Conservation (phyloP, 768 basidiomycete genomes). For the Rubroboletus satanas region DNA sequence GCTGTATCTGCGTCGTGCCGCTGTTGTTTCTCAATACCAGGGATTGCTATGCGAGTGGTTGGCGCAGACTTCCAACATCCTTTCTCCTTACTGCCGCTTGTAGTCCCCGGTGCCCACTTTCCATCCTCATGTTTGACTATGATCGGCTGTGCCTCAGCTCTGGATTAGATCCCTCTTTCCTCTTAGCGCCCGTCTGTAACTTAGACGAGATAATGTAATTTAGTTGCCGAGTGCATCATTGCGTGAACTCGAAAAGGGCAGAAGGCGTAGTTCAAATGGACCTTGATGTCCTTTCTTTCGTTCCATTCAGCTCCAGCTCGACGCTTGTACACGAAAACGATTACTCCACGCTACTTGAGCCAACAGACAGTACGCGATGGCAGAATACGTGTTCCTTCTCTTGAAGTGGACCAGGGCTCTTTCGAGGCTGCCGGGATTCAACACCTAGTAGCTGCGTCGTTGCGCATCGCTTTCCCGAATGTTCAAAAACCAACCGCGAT, state of each 20-base stretch:
- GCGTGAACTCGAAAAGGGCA: neutral
- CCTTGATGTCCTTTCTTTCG: conserved; percentile 25
- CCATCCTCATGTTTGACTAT: conserved; percentile 26
- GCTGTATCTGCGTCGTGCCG: conserved; percentile 1
- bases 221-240: neutral
- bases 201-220: conserved; percentile 9
- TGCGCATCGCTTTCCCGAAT: conserved; percentile 59
- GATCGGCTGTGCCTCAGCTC: neutral
- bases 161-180: conserved; percentile 1
- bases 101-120: conserved; percentile 15
- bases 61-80: conserved; percentile 1
- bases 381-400: neutral
- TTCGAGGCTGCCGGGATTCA: conserved; percentile 57
- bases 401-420: conserved; percentile 12
- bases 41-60: conserved; percentile 7
- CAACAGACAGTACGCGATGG: conserved; percentile 17
- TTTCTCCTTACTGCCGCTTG: conserved; percentile 2
- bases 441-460: conserved; percentile 43
- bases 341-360: conserved; percentile 25
- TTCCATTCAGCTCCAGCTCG: conserved; percentile 1
- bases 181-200: conserved; percentile 10
- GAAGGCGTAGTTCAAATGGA: conserved; percentile 11
- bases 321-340: conserved; percentile 22
- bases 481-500: conserved; percentile 54
- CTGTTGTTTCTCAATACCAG: conserved; percentile 3